Conservation (phyloP, 2,329 filamentous ascomycete genomes). For the Boeremia lycopersici region DNA sequence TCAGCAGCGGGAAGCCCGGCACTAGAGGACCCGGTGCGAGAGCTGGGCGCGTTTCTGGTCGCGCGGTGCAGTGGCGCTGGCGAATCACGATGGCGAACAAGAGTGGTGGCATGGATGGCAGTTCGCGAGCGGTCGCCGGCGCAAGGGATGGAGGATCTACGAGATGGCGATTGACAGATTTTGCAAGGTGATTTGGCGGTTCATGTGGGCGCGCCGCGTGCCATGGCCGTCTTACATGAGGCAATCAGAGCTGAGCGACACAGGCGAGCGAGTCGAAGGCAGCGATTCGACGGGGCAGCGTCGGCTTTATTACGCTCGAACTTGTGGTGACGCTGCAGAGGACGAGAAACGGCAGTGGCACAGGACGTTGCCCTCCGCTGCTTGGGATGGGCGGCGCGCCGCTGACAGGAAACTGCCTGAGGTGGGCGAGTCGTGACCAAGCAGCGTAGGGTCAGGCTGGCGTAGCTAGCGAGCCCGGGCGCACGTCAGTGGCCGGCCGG, state of each 20-base stretch:
- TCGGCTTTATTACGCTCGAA: constrained; percentile 23
- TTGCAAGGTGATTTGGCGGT: constrained; percentile 36
- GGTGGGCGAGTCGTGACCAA: constrained; percentile 37
- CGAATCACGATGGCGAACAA: constrained; percentile 29
- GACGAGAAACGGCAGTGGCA: constrained; percentile 21
- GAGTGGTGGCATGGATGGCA: constrained; percentile 25
- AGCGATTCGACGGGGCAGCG: constrained; percentile 23
- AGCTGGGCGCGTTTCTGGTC: constrained; percentile 22
- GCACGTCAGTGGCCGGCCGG: constrained; percentile 35
- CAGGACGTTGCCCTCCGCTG: constrained; percentile 26
- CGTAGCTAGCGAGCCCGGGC: constrained; percentile 21
- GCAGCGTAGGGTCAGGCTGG: constrained; percentile 18
- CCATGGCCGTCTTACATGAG: constrained; percentile 23
- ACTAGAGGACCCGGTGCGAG: constrained; percentile 26
- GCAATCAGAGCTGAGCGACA: constrained; percentile 32
- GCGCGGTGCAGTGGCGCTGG: constrained; percentile 15
- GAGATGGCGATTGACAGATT: constrained; percentile 35
- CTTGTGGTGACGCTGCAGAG: background rate
- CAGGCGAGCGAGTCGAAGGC: constrained; percentile 13
- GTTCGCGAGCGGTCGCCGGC: constrained; percentile 27
- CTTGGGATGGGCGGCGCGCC: constrained; percentile 21
- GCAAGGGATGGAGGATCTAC: constrained; percentile 35
- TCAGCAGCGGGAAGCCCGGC: constrained; percentile 36
- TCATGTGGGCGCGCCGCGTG: constrained; percentile 30
- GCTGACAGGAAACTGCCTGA: constrained; percentile 37